A percentile compares a stretch with the other conserved stretches of the same genome.
Conservation (phyloP, 441 rosid species). For the Populus hybrid region DNA sequence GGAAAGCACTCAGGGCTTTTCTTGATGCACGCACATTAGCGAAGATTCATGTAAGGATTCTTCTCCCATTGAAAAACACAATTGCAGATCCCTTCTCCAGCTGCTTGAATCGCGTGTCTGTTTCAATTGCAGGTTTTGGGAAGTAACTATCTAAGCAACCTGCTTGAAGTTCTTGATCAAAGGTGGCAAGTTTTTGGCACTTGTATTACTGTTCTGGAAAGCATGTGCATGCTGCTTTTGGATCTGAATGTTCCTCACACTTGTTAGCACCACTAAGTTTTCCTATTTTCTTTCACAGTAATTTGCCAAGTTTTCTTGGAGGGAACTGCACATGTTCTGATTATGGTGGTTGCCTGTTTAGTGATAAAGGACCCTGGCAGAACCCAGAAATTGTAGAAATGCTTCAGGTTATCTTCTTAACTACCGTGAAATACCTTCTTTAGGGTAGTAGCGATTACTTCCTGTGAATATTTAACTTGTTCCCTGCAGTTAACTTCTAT, state of each 20-base stretch:
- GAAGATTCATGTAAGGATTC: conserved; percentile 43
- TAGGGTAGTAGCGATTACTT: not conserved
- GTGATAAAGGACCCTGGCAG: conserved; percentile 69
- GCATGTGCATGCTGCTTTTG: not conserved
- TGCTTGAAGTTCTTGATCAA: conserved; percentile 49
- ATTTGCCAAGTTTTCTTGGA: conserved; percentile 57
- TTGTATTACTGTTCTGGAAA: not conserved
- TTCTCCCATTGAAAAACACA: not conserved
- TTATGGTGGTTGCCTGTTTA: conserved; percentile 54
- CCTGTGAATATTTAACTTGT: not conserved
- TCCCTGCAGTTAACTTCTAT: conserved; percentile 35
- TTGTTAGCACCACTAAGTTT: conserved; percentile 1
- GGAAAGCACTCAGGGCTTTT: conserved; percentile 55
- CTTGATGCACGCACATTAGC: conserved; percentile 52
- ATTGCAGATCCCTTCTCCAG: not conserved
- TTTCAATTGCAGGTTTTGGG: conserved; percentile 50
- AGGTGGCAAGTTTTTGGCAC: conserved; percentile 25
- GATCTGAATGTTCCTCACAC: not conserved
- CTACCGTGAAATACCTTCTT: not conserved
- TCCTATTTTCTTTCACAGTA: conserved; percentile 28
- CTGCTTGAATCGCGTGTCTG: not conserved
- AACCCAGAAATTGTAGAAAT: conserved; percentile 47
- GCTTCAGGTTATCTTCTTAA: conserved; percentile 40
- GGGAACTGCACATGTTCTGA: conserved; percentile 60
- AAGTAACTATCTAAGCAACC: conserved; percentile 32